Base-by-base conservation (phyloP, 257 asterid species). In the Lycium ferocissimum region DNA sequence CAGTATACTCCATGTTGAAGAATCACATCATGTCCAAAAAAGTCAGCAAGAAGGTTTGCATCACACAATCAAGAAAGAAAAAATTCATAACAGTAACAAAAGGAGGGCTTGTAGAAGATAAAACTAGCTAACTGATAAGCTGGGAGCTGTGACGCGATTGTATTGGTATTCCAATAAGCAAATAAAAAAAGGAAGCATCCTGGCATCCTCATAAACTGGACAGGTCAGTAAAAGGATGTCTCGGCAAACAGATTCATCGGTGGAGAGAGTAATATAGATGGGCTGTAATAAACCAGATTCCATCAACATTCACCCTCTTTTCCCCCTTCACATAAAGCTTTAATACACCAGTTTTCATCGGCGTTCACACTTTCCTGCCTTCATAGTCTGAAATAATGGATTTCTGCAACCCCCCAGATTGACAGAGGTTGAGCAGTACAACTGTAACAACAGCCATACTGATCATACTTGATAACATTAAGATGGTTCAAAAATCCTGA, bases 381-480 rank as follows among this genome's bases (percentile, higher is more conserved):
- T 43, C 7, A 1, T 9, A 43, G 57, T 72, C 35, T 1, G 37
- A 43, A 43, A 43, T 37, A 72, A 72, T 5, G 54, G 17, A 43
- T 43, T 45, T 72, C 18, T 18, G 80, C 80, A 10, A 9, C 33
- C 57, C 80, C 37, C 80, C 58, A 72, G 37, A 43, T 45, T 45
- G 18, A 72, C 10, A 9, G 37, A 18, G 56, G 9, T 17, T 43
- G 10, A 72, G 10, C 37, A 70, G 35, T 45, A 72, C 33, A 71
- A 18, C 80, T 45, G 58, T n/a, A 72, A 72, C 35, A 72, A 72
- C 37, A 72, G n/a, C 57, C 58, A 72, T 72, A 43, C 80, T 72
- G 37, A 43, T 72, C 57, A 45, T 43, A 72, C 5, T 43, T 5
- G 57, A 72, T 54, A 72, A 53, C 57, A 72, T 43, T 43, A 72